Evolutionary conservation across 1,284 basidiomycete species (phyloP).

Genomic region (Ganoderma resinaceum): DNA sequence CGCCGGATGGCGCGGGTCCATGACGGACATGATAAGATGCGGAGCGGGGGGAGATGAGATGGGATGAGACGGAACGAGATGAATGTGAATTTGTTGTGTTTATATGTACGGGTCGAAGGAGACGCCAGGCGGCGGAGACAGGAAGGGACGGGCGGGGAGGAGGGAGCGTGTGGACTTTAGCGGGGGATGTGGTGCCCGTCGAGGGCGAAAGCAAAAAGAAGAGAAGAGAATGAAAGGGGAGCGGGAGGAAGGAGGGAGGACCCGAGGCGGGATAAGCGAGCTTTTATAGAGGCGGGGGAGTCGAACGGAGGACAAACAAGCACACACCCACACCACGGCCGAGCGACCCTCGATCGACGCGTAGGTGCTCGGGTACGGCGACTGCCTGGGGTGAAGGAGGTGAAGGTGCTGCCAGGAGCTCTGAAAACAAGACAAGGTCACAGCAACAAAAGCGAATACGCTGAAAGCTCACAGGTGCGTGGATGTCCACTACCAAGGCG

Average conservation of each 20-base stretch:
- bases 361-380: conserved; percentile 12
- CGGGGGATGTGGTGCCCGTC: conserved; percentile 36
- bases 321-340: conserved; percentile 25
- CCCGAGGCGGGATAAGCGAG: conserved; percentile 6
- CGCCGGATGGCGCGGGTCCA: conserved; percentile 36
- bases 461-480: not conserved
- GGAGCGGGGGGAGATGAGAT: conserved; percentile 1
- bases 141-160: conserved; percentile 12
- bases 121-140: conserved; percentile 2
- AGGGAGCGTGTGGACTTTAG: conserved; percentile 36
- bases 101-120: conserved; percentile 9
- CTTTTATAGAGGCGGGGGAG: conserved; percentile 27
- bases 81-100: conserved; percentile 8
- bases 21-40: conserved; percentile 31
- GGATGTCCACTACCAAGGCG: not conserved
- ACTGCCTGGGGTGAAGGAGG: conserved; percentile 13
- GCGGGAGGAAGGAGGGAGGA: conserved; percentile 21
- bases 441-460: conserved; percentile 1
- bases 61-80: conserved; percentile 8
- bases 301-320: conserved; percentile 36
- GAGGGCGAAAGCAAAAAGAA: conserved; percentile 38
- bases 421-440: not conserved
- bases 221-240: conserved; percentile 30
- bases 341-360: conserved; percentile 22
- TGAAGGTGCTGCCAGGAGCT: conserved; percentile 15